Percentiles rank a stretch among this genome's conserved stretches.
phyloP scores from a whole-genome alignment of 371 early-diverging fungal species.

The Circinella umbellata region DNA sequence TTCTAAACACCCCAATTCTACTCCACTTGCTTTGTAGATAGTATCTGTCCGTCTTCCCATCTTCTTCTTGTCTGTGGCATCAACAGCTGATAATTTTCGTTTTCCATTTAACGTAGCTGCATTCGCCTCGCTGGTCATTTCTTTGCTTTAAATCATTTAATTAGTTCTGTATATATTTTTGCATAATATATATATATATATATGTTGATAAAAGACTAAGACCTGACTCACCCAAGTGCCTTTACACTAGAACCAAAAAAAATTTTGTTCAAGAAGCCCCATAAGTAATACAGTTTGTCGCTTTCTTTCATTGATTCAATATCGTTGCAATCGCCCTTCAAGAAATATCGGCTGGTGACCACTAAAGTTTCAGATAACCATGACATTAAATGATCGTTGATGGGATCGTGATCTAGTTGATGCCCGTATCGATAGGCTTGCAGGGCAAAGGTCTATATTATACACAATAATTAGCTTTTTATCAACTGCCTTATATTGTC shows the following conservation, averaged over 20 bases:
- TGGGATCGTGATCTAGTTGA: neutral
- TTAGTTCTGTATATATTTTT: neutral
- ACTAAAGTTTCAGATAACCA: neutral
- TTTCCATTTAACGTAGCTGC: conserved; percentile 9
- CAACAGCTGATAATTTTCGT: conserved; percentile 19
- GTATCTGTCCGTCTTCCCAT: conserved; percentile 19
- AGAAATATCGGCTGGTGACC: neutral
- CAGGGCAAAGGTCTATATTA: neutral
- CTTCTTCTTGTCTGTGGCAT: conserved; percentile 8
- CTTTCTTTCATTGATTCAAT: neutral
- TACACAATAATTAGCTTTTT: neutral
- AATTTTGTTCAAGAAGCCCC: no score
- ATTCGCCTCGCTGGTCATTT: conserved; percentile 18
- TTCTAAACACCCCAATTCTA: conserved; percentile 21
- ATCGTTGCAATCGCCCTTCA: neutral
- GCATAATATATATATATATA: neutral
- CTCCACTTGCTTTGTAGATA: conserved; percentile 11
- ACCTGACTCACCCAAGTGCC: neutral
- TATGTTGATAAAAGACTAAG: neutral
- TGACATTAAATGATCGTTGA: no score
- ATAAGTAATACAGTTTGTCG: neutral
- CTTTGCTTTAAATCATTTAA: conserved; percentile 15
- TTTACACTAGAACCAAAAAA: neutral
- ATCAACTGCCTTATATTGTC: neutral
- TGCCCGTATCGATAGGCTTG: neutral